These are phyloP conservation scores for Primulina eburnea DNA, from an alignment of 257 asterid species.

Conservation along the genomic window DNA sequence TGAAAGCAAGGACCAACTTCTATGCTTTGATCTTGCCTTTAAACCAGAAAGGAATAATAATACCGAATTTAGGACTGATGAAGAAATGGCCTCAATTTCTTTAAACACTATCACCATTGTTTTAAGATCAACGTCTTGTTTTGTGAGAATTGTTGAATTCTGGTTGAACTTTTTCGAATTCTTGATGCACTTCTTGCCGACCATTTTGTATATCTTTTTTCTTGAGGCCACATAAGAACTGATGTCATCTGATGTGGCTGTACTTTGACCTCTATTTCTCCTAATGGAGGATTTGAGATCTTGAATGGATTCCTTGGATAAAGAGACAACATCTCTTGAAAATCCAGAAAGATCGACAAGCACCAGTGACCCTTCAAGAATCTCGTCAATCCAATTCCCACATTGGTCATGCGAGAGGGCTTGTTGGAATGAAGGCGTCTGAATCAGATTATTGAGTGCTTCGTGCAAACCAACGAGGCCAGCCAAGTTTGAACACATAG, in stretches of 20 bases:
- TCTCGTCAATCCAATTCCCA: constrained; percentile 18
- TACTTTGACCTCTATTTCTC: constrained; percentile 16
- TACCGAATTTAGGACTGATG: constrained; percentile 14
- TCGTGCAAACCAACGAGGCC: constrained; percentile 26
- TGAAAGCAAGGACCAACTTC: constrained; percentile 30
- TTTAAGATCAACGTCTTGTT: not conserved
- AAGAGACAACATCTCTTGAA: constrained; percentile 19
- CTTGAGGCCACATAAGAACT: constrained; percentile 19
- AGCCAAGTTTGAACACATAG: constrained; percentile 18
- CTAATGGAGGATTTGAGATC: constrained; percentile 32
- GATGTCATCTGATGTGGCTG: constrained; percentile 10
- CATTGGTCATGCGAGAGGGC: constrained; percentile 8
- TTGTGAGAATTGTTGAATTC: not conserved
- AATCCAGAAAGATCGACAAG: constrained; percentile 28
- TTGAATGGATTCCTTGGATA: constrained; percentile 32
- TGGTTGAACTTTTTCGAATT: constrained; percentile 15
- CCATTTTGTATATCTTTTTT: constrained; percentile 23
- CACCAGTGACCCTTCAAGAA: constrained; percentile 33
- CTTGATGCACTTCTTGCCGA: constrained; percentile 18
- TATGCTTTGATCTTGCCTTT: constrained; percentile 20
- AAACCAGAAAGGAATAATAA: constrained; percentile 1
- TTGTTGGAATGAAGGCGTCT: constrained; percentile 28
- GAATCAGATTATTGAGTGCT: constrained; percentile 27
- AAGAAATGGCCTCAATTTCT: constrained; percentile 22
- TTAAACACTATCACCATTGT: not conserved